Evolutionary conservation across 2,329 filamentous ascomycete genomes (phyloP), one percentile per base, ranked within the genome.

Genomic region (Talaromyces amestolkiae): DNA sequence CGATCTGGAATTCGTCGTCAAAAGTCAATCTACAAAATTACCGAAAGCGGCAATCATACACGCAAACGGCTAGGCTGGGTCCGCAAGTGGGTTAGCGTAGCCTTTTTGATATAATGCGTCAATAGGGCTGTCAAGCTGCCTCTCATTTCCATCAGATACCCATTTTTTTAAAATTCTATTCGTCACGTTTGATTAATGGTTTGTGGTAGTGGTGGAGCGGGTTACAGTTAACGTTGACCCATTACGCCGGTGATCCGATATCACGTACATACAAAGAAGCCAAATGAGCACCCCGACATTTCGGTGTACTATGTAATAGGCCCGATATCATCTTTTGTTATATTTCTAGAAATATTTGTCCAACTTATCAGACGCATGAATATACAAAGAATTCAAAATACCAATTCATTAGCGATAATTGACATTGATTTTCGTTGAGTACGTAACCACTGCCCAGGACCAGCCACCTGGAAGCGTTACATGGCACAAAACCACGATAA

Each of bases 41-140:
- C 61, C 61, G 51, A 22, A 63, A 58, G 61, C 61, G 61, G 51
- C n/a, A 63, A 49, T 58, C 53, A 31, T 27, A 13, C 7, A 17
- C 61, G 61, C 49, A 63, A 63, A 63, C 61, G 51, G 61, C 19
- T 63, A 63, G 61, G 19, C 45, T 19, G 15, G 17, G 22, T 53
- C 35, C 33, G 60, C 33, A 31, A 53, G 24, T 39, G 37, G 19
- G n/a, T 56, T 39, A 56, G 53, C 53, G 53, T 39, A 39, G 53
- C 53, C 53, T 56, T 19, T 39, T n/a, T 10, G 37, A 24, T 39
- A n/a, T 39, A 22, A 31, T 31, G 13, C n/a, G 15, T 37, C 53
- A 19, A 22, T 24, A 56, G 53, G 53, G 53, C 53, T 56, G 31
- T 56, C 53, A 56, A 39, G 31, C 31, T 54, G n/a, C 10, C 17